A percentile compares a stretch with the other conserved stretches of the same genome.
These are phyloP conservation scores for Aphanoascus verrucosus DNA, from an alignment of 2,329 filamentous ascomycete species.

Conservation along the genomic window DNA sequence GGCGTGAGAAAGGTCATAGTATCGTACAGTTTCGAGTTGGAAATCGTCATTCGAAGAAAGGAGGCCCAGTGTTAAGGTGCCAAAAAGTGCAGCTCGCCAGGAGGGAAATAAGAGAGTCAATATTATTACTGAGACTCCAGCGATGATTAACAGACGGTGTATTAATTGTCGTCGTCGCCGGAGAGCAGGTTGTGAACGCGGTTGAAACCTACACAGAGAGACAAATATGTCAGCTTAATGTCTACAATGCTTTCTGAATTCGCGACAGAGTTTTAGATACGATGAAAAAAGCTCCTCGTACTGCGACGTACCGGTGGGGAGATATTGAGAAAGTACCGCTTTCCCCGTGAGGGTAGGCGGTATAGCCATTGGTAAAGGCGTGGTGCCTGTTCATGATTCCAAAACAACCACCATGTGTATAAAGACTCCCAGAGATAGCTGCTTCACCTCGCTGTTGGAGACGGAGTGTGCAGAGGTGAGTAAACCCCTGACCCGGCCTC, in stretches of 20 bases:
- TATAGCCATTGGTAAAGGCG: slow-evolving; percentile 67
- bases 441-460: background rate
- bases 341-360: slow-evolving; percentile 58
- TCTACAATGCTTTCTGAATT: background rate
- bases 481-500: slow-evolving; percentile 8
- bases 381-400: slow-evolving; percentile 77
- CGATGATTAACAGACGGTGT: slow-evolving; percentile 51
- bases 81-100: slow-evolving; percentile 52
- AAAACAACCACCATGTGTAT: slow-evolving; percentile 25
- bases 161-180: slow-evolving; percentile 64
- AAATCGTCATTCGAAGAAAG: slow-evolving; percentile 57
- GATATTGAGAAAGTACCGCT: slow-evolving; percentile 69
- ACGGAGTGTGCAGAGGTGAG: slow-evolving; percentile 5
- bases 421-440: background rate
- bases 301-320: slow-evolving; percentile 61
- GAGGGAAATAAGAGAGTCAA: slow-evolving; percentile 67
- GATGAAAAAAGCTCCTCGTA: background rate
- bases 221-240: background rate
- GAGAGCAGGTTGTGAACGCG: slow-evolving; percentile 62
- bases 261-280: too few relatives aligned
- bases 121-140: slow-evolving; percentile 48
- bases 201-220: slow-evolving; percentile 57
- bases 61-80: slow-evolving; percentile 57
- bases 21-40: slow-evolving; percentile 87
- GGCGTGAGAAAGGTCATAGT: slow-evolving; percentile 88